A percentile compares a stretch with the other conserved stretches of the same genome.
Evolutionary conservation across 768 basidiomycete species (phyloP).

Genomic region (Tricholoma hemisulphureum): DNA sequence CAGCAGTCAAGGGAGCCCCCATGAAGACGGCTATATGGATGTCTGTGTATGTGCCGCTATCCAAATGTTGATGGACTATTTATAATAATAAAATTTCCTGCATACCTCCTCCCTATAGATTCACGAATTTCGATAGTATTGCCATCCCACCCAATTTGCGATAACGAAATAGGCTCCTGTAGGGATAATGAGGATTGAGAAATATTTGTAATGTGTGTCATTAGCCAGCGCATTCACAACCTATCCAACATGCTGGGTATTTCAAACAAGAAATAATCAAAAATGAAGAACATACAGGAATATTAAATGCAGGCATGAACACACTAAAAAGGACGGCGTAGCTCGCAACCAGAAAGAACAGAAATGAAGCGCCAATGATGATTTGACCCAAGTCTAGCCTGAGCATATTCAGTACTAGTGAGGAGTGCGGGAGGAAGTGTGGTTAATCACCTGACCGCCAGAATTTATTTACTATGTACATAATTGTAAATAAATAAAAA

Average conservation of each 20-base stretch:
- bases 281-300: conserved; percentile 42
- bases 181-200: conserved; percentile 75
- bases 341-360: conserved; percentile 56
- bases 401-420: no score
- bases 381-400: conserved; percentile 45
- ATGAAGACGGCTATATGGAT: conserved; percentile 10
- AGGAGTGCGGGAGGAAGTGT: no score
- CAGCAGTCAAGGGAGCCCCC: conserved; percentile 38
- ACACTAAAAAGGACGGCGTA: conserved; percentile 68
- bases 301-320: conserved; percentile 52
- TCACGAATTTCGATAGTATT: conserved; percentile 91
- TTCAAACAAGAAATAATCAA: background rate
- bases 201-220: conserved; percentile 92
- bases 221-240: conserved; percentile 58
- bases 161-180: conserved; percentile 87
- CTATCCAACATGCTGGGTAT: conserved; percentile 35
- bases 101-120: background rate
- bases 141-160: conserved; percentile 99
- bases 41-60: conserved; percentile 11
- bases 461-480: no score
- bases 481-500: no score
- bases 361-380: conserved; percentile 42
- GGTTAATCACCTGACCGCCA: no score
- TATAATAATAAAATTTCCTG: background rate
- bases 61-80: background rate